Evolutionary conservation across 148 eudicot species (phyloP), one percentile per base, ranked within the genome.

Genomic region (Rhododendron molle): DNA sequence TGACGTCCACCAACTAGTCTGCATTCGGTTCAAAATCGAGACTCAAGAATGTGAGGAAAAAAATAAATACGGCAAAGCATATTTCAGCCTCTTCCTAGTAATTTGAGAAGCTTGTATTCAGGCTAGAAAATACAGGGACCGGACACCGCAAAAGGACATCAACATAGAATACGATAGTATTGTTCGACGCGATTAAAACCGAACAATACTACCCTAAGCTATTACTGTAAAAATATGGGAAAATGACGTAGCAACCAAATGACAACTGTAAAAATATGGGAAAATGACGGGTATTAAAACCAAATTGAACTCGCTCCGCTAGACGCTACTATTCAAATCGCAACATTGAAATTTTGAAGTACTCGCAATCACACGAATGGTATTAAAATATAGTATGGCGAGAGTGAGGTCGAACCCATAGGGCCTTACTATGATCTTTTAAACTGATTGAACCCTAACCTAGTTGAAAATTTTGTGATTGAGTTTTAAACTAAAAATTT

Each of bases 1-100:
- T 96, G 89, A 84, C 82, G 91, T 49, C 90, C 83, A 87, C 86
- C 76, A 84, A 84, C 77, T 26, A 67, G 78, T 62, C 93, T 92
- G 91, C 91, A 91, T 58, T 58, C 23, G 5, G 40, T 34, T 14
- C 26, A 69, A 83, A 15, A 60, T 21, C 56, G 69, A 26, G 38
- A 52, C 28, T 62, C 11, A n/a, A 62, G 71, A 62, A 56, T 34
- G 43, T 43, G 26, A 76, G 50, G 80, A 43, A 21, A 76, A 76
- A 16, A 16, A 40, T 2, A 8, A 73, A 73, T 16, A 76, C 9
- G 26, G 44, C 7, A 40, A 2, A 21, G 13, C 10, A 21, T 76
- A 46, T 38, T 40, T 43, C 79, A 20, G 30, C 5, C 44, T 30
- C 12, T 8, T 10, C 28, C 18, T 36, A 71, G 49, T 36, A 1